Evolutionary conservation across 2,329 filamentous ascomycete species (phyloP), one percentile per base, ranked within the genome.

Genomic region (Dryadomyces quercus-mongolicae): DNA sequence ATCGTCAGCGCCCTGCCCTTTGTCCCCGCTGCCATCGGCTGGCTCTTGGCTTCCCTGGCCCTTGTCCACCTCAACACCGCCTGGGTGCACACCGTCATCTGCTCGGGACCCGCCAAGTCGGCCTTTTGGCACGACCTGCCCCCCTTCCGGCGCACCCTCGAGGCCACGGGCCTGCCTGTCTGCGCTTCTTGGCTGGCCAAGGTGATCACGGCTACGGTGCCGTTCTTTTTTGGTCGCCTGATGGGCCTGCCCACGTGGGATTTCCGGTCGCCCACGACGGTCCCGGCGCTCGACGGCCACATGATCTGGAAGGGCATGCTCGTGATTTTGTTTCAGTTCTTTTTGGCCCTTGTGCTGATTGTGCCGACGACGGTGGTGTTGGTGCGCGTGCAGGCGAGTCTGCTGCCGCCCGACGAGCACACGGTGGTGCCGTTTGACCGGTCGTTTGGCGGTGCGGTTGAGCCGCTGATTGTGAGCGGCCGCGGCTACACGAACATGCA

Each of bases 391-490:
- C 89, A 95, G 66, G 90, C 91, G 7, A 92, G 88, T 50, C 82
- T 95, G 61, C 81, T 97, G 2, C 81, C 89, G 0, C 84, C 88
- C 56, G 83, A 88, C 18, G 79, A 90, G 60, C 85, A 94, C 70
- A 82, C 88, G 25, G 86, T 96, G 59, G 84, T 97, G 40, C 85
- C 88, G 36, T 95, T 97, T 63, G 92, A 97, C 74, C 86, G 90
- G 60, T 85, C 84, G 34, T 94, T 94, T 64, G 81, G 78, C 59
- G 88, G 88, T 61, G 85, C 83, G 65, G 80, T 92, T 31, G 80
- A 85, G 59, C 83, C 87, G n/a, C 78, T 80, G 56, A 76, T 89
- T 51, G 73, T 89, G n/a, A 84, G 81, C 56, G 88, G 86, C 54
- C 79, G 76, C 59, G 86, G 88, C 60, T 82, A 80, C 60, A 76